A percentile compares a stretch with the other conserved stretches of the same genome.
These are phyloP conservation scores for Asterionellopsis glacialis DNA, from an alignment of 108 stramenopile species.

Conservation along the genomic window DNA sequence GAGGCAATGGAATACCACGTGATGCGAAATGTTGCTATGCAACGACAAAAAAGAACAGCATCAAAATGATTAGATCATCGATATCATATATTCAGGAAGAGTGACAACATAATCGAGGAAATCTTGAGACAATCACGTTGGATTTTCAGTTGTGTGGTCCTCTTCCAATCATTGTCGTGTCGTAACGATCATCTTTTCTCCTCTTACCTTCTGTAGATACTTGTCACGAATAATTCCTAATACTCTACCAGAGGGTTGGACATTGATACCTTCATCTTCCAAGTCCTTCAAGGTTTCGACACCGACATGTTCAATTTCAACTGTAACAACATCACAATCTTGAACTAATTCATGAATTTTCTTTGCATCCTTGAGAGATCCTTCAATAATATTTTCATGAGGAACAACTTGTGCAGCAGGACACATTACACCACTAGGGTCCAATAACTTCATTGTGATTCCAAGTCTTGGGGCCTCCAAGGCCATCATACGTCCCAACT, in stretches of 20 bases:
- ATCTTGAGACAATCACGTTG: too few relatives aligned
- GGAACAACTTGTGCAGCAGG: constrained; percentile 67
- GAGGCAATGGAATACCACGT: constrained; percentile 68
- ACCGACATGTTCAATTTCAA: constrained; percentile 98
- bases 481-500: constrained; percentile 99
- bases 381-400: constrained; percentile 56
- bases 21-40: constrained; percentile 65
- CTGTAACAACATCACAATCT: constrained; percentile 89
- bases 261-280: constrained; percentile 79
- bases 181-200: not conserved
- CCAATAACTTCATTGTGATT: constrained; percentile 83
- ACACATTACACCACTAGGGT: constrained; percentile 57
- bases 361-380: constrained; percentile 74
- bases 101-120: too few relatives aligned
- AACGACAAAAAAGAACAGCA: not conserved
- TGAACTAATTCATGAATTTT: constrained; percentile 64
- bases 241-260: constrained; percentile 85
- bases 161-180: too few relatives aligned
- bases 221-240: constrained; percentile 95
- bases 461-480: constrained; percentile 93
- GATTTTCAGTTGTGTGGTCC: too few relatives aligned
- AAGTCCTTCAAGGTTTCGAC: constrained; percentile 75
- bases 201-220: constrained; percentile 80
- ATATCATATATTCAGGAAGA: too few relatives aligned
- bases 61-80: too few relatives aligned